These are phyloP conservation scores for Calonectria henricotiae DNA, from an alignment of 2,329 filamentous ascomycete genomes.

Conservation along the genomic window DNA sequence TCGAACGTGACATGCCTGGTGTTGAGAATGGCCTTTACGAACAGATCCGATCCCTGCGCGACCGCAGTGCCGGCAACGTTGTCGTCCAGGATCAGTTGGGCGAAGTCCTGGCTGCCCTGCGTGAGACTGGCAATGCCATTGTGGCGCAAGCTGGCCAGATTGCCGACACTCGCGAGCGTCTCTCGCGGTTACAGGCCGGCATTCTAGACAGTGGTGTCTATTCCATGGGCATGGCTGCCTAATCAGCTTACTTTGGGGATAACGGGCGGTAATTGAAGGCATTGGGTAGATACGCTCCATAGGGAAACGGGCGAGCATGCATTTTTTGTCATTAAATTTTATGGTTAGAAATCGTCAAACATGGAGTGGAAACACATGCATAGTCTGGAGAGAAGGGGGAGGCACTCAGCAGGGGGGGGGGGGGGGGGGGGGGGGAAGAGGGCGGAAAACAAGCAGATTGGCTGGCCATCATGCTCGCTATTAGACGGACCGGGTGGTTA, in stretches of 20 bases:
- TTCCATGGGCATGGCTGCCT: slow-evolving; percentile 55
- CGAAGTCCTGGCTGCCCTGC: slow-evolving; percentile 59
- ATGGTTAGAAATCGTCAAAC: slow-evolving; percentile 22
- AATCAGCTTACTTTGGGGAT: neutral
- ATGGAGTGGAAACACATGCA: slow-evolving; percentile 15
- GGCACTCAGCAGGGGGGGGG: slow-evolving; percentile 33
- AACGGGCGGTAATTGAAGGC: slow-evolving; percentile 5
- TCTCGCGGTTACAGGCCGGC: slow-evolving; percentile 62
- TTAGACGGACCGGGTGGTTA: neutral
- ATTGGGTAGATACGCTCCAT: slow-evolving; percentile 39
- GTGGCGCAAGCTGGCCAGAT: slow-evolving; percentile 62
- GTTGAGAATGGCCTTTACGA: slow-evolving; percentile 66
- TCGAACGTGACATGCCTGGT: slow-evolving; percentile 66
- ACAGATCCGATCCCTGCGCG: slow-evolving; percentile 59
- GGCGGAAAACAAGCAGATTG: no score
- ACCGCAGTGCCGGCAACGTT: slow-evolving; percentile 54
- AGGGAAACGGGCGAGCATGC: slow-evolving; percentile 39
- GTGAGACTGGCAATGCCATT: slow-evolving; percentile 62
- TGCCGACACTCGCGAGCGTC: slow-evolving; percentile 61
- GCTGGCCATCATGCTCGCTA: slow-evolving; percentile 3
- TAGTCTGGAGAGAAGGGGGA: slow-evolving; percentile 30
- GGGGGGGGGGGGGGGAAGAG: no score
- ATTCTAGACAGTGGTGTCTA: slow-evolving; percentile 61
- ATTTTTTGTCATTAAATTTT: slow-evolving; percentile 16
- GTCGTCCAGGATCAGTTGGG: slow-evolving; percentile 60